A percentile compares a stretch with the other conserved stretches of the same genome.
These are phyloP conservation scores for Porcisia hertigi DNA, from an alignment of 208 protist species.

Conservation along the genomic window DNA sequence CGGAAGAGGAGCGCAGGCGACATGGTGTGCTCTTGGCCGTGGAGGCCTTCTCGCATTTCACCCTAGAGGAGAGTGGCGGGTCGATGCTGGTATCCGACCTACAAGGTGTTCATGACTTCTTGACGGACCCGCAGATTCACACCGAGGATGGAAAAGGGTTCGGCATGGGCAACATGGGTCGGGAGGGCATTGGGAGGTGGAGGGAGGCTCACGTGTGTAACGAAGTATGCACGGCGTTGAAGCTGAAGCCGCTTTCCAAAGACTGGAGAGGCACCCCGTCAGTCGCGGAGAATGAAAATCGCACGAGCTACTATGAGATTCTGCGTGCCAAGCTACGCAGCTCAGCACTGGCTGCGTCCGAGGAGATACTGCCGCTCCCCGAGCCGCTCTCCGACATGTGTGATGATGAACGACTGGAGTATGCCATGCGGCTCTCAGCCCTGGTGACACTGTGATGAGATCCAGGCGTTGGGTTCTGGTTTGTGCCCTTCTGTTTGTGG, in stretches of 20 bases:
- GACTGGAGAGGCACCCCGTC: background rate
- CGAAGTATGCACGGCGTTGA: constrained; percentile 57
- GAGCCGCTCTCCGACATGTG: constrained; percentile 76
- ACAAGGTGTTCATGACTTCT: constrained; percentile 82
- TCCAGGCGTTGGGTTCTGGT: background rate
- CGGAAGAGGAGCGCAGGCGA: constrained; percentile 37
- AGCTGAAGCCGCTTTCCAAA: constrained; percentile 39
- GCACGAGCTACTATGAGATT: constrained; percentile 49
- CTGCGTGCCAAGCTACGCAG: constrained; percentile 51
- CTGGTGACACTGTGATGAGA: constrained; percentile 33
- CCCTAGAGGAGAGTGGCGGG: constrained; percentile 58
- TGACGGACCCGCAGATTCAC: constrained; percentile 89
- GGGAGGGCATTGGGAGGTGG: constrained; percentile 82
- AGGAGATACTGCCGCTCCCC: constrained; percentile 55
- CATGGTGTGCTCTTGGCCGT: constrained; percentile 64
- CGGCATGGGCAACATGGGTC: constrained; percentile 84
- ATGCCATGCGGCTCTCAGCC: constrained; percentile 60
- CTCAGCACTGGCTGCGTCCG: constrained; percentile 32
- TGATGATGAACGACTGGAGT: constrained; percentile 69
- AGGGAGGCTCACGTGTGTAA: constrained; percentile 71
- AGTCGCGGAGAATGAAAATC: constrained; percentile 7
- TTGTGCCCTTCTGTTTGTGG: background rate
- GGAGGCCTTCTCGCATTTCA: constrained; percentile 90
- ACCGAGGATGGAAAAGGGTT: constrained; percentile 74
- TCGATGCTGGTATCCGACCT: constrained; percentile 83